Evolutionary conservation across 1,284 basidiomycete species (phyloP), one percentile per base, ranked within the genome.

Genomic region (Ustilago cynodontis): DNA sequence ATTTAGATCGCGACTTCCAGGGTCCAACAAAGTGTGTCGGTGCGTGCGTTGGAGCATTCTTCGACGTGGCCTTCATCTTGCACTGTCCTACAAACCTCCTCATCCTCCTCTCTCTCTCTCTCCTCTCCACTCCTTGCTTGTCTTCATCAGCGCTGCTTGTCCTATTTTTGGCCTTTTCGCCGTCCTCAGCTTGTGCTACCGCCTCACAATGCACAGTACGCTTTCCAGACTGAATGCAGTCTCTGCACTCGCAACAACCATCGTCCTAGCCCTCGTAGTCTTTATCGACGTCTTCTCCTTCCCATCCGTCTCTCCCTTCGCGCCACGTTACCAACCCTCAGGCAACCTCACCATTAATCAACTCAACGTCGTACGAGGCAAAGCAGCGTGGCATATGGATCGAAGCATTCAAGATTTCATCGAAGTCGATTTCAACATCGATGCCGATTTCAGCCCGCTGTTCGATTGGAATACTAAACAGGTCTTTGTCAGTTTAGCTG

Each of bases 381-480:
- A 63, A 31, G 76, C 75, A 7, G 55, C 57, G 28, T 84, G 77
- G 76, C 82, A 81, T 54, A 59, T 73, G 58, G 82, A 83, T 55
- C 63, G 78, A 11, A 69, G 71, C 53, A 58, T 65, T 20, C 85
- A 84, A 54, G 81, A 82, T 49, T 83, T 78, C 71, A 52, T 80
- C 37, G 59, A 79, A 63, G 73, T 78, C 14, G 47, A 54, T 13
- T 61, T 80, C 53, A 71, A 80, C 56, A 60, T 77, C 33, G 70
- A 63, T 28, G 69, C 81, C 92, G 94, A 96, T 86, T 87, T 95
- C 14, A 88, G 89, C 13, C 90, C 93, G 3, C 88, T 96, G 20
- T 96, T 95, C 87, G 89, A 94, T 85, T 96, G 94, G 93, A 96
- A 96, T 86, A 96, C 94, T 13, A 96, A 96, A 86, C 94, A 96